These are phyloP conservation scores for Umbelopsis vinacea DNA, from an alignment of 192 early-diverging fungal genomes.

Conservation along the genomic window DNA sequence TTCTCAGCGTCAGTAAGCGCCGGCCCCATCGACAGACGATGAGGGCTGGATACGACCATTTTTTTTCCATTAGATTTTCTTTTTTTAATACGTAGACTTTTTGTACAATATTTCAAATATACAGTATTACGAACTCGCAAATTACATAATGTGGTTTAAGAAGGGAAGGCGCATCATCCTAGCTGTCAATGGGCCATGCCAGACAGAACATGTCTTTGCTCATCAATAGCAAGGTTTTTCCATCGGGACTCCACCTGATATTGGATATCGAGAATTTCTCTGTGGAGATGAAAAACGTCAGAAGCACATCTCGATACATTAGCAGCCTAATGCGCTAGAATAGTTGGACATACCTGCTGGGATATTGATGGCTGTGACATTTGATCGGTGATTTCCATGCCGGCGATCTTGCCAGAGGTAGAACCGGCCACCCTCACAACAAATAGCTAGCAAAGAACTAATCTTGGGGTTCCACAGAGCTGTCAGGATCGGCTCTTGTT, in stretches of 20 bases:
- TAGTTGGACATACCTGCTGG: slow-evolving; percentile 43
- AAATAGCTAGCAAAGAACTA: slow-evolving; percentile 54
- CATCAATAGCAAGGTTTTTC: slow-evolving; percentile 67
- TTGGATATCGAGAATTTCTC: slow-evolving; percentile 65
- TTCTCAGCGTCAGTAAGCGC: neutral
- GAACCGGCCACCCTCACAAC: slow-evolving; percentile 57
- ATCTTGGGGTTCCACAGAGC: slow-evolving; percentile 70
- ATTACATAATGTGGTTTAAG: no score
- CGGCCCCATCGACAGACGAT: neutral
- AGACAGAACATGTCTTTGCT: slow-evolving; percentile 80
- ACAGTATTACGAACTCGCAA: no score
- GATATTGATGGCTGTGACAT: slow-evolving; percentile 52
- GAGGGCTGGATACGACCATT: no score
- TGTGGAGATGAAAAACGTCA: neutral
- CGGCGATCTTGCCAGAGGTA: slow-evolving; percentile 61
- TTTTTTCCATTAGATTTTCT: no score
- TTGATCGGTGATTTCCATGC: slow-evolving; percentile 1
- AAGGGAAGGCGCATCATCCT: no score
- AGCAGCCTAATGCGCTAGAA: no score
- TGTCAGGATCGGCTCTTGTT: slow-evolving; percentile 58
- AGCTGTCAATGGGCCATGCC: slow-evolving; percentile 8
- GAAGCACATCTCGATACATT: no score
- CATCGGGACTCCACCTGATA: slow-evolving; percentile 74
- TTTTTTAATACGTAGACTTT: no score
- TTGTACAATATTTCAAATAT: no score